Evolutionary conservation across 169 alveolate genomes (phyloP).

Genomic region (Perkinsus olseni): DNA sequence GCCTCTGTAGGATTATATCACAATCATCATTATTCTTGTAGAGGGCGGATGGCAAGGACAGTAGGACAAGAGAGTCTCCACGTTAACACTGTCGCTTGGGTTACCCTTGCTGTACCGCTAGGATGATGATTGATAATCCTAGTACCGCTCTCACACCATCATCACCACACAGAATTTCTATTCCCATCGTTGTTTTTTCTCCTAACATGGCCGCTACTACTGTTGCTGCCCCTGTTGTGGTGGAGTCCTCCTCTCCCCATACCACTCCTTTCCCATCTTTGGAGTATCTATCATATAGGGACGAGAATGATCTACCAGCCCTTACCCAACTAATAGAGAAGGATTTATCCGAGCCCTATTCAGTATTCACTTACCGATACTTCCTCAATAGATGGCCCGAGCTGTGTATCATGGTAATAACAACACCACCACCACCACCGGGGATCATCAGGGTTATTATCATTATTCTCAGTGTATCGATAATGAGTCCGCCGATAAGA

Average conservation of each 20-base stretch:
- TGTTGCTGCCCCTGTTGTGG: too few species aligned
- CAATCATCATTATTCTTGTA: too few species aligned
- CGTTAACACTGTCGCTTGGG: too few species aligned
- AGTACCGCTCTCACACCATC: too few species aligned
- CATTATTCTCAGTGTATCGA: neutral
- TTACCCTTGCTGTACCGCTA: too few species aligned
- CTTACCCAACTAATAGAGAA: slow-evolving; percentile 55
- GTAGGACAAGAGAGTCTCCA: too few species aligned
- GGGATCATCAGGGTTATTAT: neutral
- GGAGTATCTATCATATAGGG: slow-evolving; percentile 39
- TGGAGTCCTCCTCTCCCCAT: neutral
- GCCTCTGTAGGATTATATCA: too few species aligned
- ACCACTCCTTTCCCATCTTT: neutral
- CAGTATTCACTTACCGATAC: slow-evolving; percentile 67
- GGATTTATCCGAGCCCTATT: slow-evolving; percentile 73
- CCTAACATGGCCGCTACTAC: too few species aligned
- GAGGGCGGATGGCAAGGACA: too few species aligned
- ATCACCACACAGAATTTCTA: too few species aligned
- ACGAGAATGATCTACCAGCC: slow-evolving; percentile 41
- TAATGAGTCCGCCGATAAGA: neutral
- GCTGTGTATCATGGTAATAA: slow-evolving; percentile 35
- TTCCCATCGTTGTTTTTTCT: too few species aligned
- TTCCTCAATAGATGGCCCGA: slow-evolving; percentile 67
- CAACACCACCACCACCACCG: slow-evolving; percentile 3
- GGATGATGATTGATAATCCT: too few species aligned